These are phyloP conservation scores for Hanseniaspora uvarum DNA, from an alignment of 1,139 yeast species.

Conservation along the genomic window DNA sequence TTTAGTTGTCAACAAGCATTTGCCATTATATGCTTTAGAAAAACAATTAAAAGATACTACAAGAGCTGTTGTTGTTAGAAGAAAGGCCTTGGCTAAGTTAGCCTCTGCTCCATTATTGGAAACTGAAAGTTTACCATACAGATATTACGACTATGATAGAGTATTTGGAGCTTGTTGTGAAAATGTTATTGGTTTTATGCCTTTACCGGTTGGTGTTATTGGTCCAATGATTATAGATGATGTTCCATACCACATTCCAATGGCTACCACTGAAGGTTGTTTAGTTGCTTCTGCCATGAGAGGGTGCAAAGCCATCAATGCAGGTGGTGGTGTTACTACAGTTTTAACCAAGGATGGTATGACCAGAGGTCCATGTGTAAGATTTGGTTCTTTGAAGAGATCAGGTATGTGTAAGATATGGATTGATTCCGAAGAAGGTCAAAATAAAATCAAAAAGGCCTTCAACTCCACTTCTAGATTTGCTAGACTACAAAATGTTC, in stretches of 20 bases:
- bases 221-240: slow-evolving; percentile 92
- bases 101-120: slow-evolving; percentile 77
- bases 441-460: slow-evolving; percentile 66
- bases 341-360: slow-evolving; percentile 93
- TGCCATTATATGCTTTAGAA: slow-evolving; percentile 89
- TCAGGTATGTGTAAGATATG: slow-evolving; percentile 93
- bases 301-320: slow-evolving; percentile 95
- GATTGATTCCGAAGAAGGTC: slow-evolving; percentile 95
- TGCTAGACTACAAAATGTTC: slow-evolving; percentile 82
- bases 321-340: slow-evolving; percentile 92
- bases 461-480: slow-evolving; percentile 95
- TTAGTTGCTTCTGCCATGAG: slow-evolving; percentile 97
- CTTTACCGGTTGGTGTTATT: slow-evolving; percentile 93
- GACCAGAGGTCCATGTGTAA: slow-evolving; percentile 98
- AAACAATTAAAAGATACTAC: slow-evolving; percentile 78
- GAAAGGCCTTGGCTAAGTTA: slow-evolving; percentile 75
- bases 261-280: slow-evolving; percentile 99
- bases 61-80: slow-evolving; percentile 87
- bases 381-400: slow-evolving; percentile 67
- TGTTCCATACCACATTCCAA: slow-evolving; percentile 77
- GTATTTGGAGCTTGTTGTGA: slow-evolving; percentile 99
- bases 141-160: slow-evolving; percentile 80
- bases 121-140: slow-evolving; percentile 62
- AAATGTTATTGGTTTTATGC: slow-evolving; percentile 92
- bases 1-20: slow-evolving; percentile 62